Percentiles rank a stretch among this genome's conserved stretches.
These are phyloP conservation scores for Vitis riparia DNA, from an alignment of 164 flowering plant species.

Conservation along the genomic window DNA sequence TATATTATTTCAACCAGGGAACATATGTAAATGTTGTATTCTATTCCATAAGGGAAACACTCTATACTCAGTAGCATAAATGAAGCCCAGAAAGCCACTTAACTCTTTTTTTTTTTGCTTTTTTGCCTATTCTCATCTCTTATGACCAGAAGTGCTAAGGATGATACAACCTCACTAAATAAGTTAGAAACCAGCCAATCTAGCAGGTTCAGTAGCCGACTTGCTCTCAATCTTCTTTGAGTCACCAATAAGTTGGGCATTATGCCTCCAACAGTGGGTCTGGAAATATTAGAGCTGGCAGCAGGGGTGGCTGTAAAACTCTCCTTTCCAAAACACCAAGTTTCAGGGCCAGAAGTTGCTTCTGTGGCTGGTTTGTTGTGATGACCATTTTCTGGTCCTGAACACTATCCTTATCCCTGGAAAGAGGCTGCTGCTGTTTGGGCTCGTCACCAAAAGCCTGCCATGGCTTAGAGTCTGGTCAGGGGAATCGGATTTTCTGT, in stretches of 20 bases:
- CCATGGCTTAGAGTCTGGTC: constrained; percentile 61
- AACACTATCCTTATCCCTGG: constrained; percentile 37
- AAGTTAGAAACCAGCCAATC: constrained; percentile 95
- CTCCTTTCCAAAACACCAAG: too few relatives aligned
- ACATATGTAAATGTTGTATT: constrained; percentile 5
- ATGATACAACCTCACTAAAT: background rate
- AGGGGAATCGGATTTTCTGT: constrained; percentile 42
- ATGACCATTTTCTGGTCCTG: constrained; percentile 58
- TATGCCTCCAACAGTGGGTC: constrained; percentile 36
- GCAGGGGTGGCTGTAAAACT: constrained; percentile 67
- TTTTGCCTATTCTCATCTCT: background rate
- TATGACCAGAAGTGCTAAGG: background rate
- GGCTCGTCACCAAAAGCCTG: constrained; percentile 55
- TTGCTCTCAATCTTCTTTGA: constrained; percentile 44
- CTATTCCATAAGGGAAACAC: background rate
- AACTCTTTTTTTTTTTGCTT: background rate
- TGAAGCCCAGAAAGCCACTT: constrained; percentile 1
- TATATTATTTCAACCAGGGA: background rate
- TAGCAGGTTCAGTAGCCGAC: constrained; percentile 65
- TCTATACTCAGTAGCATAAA: constrained; percentile 1
- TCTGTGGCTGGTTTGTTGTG: constrained; percentile 41
- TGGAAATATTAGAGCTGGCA: constrained; percentile 36
- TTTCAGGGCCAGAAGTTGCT: constrained; percentile 32
- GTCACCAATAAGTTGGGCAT: constrained; percentile 47
- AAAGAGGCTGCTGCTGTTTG: constrained; percentile 26